Base-by-base conservation (phyloP, 1,284 basidiomycete species). In the Fomitopsis pinicola region DNA sequence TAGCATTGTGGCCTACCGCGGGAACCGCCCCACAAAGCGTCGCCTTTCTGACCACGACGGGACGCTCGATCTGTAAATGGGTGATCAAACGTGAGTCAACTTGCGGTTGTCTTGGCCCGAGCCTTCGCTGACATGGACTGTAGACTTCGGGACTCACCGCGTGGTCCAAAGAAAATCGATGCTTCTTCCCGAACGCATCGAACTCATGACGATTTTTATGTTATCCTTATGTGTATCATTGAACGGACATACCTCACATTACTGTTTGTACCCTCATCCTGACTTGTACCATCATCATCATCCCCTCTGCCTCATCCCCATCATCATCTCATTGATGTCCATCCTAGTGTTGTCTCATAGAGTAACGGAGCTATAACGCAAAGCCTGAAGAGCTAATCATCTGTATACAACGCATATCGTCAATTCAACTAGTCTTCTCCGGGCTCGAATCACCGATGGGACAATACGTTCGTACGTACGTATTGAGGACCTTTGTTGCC, bases 21-120 rank as follows among this genome's bases (percentile, higher is more conserved):
- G 12, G 52, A 54, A n/a, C n/a, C 33, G 52, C 7, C 52, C 35
- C 9, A 60, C 48, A 54, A 56, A 57, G 59, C 59, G 59, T 57
- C 59, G 44, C 22, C 22, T 22, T 22, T 22, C 22, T 22, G 22
- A 22, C n/a, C 59, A 17, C 5, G 48, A 59, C 22, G 42, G 22
- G 58, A 42, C 30, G 15, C 19, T 33, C n/a, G 38, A 19, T 26
- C 54, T 42, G 28, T 46, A 6, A 57, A 7, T 5, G 46, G 12
- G 33, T 5, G 3, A 42, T 22, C 12, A 26, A 14, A 35, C 30
- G 48, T 50, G 48, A 30, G 48, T 50, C 6, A 6, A 40, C 28
- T 14, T 17, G 17, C 48, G 5, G 28, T 50, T 15, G 12, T n/a
- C 7, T 22, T 3, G n/a, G 12, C 28, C 6, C 40, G 12, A 45